Evolutionary conservation across 2,329 filamentous ascomycete genomes (phyloP), one percentile per base, ranked within the genome.

Genomic region (Didymella arachidicola): DNA sequence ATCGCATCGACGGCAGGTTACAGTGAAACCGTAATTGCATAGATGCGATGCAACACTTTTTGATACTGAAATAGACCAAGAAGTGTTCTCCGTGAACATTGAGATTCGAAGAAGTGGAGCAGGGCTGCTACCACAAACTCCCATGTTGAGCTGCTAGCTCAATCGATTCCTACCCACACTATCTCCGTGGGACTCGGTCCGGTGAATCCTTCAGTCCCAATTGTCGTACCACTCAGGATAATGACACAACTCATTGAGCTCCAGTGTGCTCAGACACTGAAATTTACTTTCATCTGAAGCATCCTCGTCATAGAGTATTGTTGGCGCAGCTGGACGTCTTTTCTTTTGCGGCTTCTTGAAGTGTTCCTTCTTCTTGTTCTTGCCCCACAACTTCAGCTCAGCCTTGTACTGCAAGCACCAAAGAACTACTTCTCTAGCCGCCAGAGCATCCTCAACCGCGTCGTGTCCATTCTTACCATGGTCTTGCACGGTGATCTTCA

Each of bases 401-500:
- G 7, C 19, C 3, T 30, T 4, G n/a, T 61, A 19, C 10, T 26
- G 1, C 19, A 51, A 7, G 18, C 59, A 57, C 53, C 53, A 61
- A 27, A 57, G 2, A 7, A 61, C 59, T 4, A 61, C 49, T 14
- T 57, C 59, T 7, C 59, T 34, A 12, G 59, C 42, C n/a, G 50
- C 59, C 7, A 61, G 19, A 3, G 50, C 42, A 51, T 61, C 53
- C 14, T 61, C 54, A 11, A 58, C 50, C 1, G 53, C 50, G 11
- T 57, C 49, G 22, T 58, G 54, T 6, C 57, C 57, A 1, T 32
- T 3, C 2, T 34, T 45, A 1, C 48, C 54, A 7, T 52, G 10
- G 18, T 59, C 41, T 16, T 58, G 59, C 2, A 61, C 30, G 2
- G 41, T 19, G 5, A 53, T 43, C 2, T n/a, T 19, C 1, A 59